These are phyloP conservation scores for Penstemon newberryi DNA, from an alignment of 257 asterid species.

Conservation along the genomic window DNA sequence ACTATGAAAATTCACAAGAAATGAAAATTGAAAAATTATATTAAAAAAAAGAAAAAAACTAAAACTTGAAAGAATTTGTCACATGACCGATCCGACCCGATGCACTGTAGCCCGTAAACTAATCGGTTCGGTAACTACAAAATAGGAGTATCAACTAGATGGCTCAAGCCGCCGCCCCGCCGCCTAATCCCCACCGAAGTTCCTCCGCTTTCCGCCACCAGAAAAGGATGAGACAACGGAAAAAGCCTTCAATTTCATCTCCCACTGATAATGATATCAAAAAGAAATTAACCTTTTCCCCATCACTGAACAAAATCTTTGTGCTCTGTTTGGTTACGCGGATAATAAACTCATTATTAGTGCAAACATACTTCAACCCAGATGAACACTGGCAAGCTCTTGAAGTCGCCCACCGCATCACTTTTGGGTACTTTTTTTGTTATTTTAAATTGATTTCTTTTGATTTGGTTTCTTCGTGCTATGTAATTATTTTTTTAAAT, in stretches of 20 bases:
- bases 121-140: no score
- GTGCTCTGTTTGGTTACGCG: constrained; percentile 33
- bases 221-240: constrained; percentile 39
- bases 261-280: constrained; percentile 20
- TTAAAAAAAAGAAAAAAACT: no score
- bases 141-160: not conserved
- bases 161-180: not conserved
- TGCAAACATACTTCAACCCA: constrained; percentile 95
- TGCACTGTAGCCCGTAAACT: no score
- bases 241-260: constrained; percentile 26
- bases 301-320: constrained; percentile 41
- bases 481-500: no score
- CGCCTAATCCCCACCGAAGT: not conserved
- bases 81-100: no score
- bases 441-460: no score
- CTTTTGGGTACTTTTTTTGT: constrained; percentile 56
- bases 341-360: constrained; percentile 59
- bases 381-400: constrained; percentile 99
- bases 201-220: not conserved
- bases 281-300: constrained; percentile 26
- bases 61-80: no score
- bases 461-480: no score
- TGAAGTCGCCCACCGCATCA: constrained; percentile 66
- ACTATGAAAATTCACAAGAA: no score
- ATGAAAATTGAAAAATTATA: no score